phyloP scores from a whole-genome alignment of 2,329 filamentous ascomycete species.

The Leptographium galeiforme region DNA sequence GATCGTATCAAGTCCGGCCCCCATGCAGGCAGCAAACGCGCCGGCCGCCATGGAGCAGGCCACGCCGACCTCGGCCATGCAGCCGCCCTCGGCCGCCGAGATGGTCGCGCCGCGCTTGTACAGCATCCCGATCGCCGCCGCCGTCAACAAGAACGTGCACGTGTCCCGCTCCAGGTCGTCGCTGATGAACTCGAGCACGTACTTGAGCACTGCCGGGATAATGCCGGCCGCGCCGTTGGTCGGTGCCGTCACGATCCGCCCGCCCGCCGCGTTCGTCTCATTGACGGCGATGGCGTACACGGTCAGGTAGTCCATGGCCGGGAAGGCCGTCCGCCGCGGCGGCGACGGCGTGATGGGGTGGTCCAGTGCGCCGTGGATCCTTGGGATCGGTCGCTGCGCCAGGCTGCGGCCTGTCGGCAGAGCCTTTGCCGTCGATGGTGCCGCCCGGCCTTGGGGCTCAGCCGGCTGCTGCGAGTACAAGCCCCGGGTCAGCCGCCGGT shows the following conservation, averaged over 20 bases:
- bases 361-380: slow-evolving; percentile 29
- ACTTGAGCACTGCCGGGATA: slow-evolving; percentile 37
- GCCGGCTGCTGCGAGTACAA: slow-evolving; percentile 18
- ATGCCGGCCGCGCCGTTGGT: slow-evolving; percentile 38
- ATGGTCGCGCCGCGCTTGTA: slow-evolving; percentile 40
- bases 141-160: slow-evolving; percentile 33
- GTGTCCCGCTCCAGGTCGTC: slow-evolving; percentile 35
- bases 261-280: slow-evolving; percentile 37
- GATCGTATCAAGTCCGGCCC: slow-evolving; percentile 34
- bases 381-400: slow-evolving; percentile 22
- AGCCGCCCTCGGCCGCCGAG: slow-evolving; percentile 36
- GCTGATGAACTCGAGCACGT: slow-evolving; percentile 34
- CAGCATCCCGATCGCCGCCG: slow-evolving; percentile 36
- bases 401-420: neutral
- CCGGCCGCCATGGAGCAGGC: slow-evolving; percentile 38
- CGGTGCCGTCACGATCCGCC: slow-evolving; percentile 36
- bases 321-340: slow-evolving; percentile 30
- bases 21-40: slow-evolving; percentile 37
- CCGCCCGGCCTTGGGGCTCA: neutral
- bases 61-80: slow-evolving; percentile 40
- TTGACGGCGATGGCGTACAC: slow-evolving; percentile 39
- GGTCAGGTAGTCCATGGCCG: slow-evolving; percentile 35
- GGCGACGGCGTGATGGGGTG: slow-evolving; percentile 33
- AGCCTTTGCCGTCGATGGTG: neutral
- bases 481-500: slow-evolving; percentile 29